Conservation (phyloP, 805 yeast species). For the Scheffersomyces ergatensis region DNA sequence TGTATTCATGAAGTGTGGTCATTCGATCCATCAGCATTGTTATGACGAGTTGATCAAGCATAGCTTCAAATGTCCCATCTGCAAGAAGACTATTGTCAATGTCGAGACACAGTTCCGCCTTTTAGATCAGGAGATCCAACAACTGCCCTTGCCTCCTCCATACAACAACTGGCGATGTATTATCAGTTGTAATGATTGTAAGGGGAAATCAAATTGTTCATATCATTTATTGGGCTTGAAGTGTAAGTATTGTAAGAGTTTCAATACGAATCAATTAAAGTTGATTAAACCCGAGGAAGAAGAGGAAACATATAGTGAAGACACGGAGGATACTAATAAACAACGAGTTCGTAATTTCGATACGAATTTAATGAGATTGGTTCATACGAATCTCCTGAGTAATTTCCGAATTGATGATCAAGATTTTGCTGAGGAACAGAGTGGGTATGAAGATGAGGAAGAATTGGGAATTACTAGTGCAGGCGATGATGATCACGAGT, state of each 20-base stretch:
- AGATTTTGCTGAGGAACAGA: conserved; percentile 13
- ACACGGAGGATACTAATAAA: conserved; percentile 13
- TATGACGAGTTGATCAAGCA: conserved; percentile 79
- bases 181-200: conserved; percentile 83
- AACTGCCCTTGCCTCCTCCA: conserved; percentile 79
- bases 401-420: conserved; percentile 38
- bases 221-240: conserved; percentile 86
- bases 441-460: conserved; percentile 23
- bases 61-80: conserved; percentile 87
- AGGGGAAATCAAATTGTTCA: conserved; percentile 68
- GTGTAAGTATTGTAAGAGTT: conserved; percentile 84
- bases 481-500: conserved; percentile 20
- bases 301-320: conserved; percentile 27
- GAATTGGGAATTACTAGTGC: conserved; percentile 14
- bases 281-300: conserved; percentile 66
- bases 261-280: conserved; percentile 75
- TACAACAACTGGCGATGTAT: conserved; percentile 73
- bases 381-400: conserved; percentile 32
- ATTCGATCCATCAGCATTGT: conserved; percentile 85
- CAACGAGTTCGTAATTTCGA: conserved; percentile 4
- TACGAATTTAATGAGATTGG: conserved; percentile 24
- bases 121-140: conserved; percentile 75
- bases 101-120: conserved; percentile 89
- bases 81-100: conserved; percentile 79
- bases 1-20: conserved; percentile 93